These are phyloP conservation scores for Tulasnella sp. DNA, from an alignment of 768 basidiomycete species.

Conservation along the genomic window DNA sequence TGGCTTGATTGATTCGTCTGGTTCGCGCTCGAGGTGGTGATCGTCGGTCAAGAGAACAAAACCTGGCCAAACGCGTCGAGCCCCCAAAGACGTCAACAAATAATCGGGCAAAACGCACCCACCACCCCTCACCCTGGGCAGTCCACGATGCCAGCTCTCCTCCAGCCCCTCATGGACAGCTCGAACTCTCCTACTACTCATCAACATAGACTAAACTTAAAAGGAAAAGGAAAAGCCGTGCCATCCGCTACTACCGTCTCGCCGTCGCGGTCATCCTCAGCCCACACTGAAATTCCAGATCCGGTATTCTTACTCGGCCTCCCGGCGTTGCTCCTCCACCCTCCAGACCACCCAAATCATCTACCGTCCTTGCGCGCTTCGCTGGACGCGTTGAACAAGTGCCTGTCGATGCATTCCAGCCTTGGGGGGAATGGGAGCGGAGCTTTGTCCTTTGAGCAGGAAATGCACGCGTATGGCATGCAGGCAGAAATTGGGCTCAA, in stretches of 20 bases:
- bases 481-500: constrained; percentile 66
- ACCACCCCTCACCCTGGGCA: not conserved
- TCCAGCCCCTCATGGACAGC: constrained; percentile 9
- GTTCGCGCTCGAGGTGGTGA: no score
- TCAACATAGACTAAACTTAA: not conserved
- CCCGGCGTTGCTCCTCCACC: constrained; percentile 58
- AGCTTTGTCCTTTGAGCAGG: constrained; percentile 36
- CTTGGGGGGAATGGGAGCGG: constrained; percentile 35
- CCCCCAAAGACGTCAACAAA: no score
- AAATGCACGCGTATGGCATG: constrained; percentile 61
- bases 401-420: constrained; percentile 42
- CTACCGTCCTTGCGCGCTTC: constrained; percentile 55
- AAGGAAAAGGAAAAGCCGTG: constrained; percentile 17
- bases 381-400: constrained; percentile 53
- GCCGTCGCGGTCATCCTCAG: not conserved
- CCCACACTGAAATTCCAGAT: constrained; percentile 39
- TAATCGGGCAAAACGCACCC: not conserved
- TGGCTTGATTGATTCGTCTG: no score
- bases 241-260: not conserved
- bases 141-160: not conserved
- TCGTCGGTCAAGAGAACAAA: not conserved
- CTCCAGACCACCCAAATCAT: constrained; percentile 59
- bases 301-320: constrained; percentile 57
- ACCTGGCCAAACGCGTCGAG: not conserved
- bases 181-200: constrained; percentile 8